These are phyloP conservation scores for Isabelozyma gotoi DNA, from an alignment of 805 yeast species.

Conservation along the genomic window DNA sequence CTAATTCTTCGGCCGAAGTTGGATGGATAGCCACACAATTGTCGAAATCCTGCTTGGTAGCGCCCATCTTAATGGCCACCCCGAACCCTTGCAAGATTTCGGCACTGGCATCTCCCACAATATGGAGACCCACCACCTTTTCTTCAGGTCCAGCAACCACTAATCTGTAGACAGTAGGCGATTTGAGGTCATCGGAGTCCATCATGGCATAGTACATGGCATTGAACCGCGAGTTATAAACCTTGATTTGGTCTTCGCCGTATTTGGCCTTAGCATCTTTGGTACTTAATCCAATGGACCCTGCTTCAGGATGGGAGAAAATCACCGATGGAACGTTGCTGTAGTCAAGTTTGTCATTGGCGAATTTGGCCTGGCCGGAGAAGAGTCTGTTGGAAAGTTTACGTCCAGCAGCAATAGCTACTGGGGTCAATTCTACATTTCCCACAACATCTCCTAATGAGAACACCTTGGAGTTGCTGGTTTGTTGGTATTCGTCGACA, in stretches of 20 bases:
- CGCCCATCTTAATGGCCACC: constrained; percentile 98
- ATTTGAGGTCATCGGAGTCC: constrained; percentile 58
- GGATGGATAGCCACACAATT: constrained; percentile 98
- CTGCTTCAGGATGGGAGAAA: constrained; percentile 98
- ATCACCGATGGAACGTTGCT: constrained; percentile 89
- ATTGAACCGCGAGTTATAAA: constrained; percentile 79
- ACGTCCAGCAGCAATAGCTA: constrained; percentile 98
- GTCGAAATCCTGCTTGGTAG: constrained; percentile 94
- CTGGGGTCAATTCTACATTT: constrained; percentile 92
- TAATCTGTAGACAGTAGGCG: constrained; percentile 85
- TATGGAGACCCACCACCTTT: constrained; percentile 92
- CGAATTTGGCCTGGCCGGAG: constrained; percentile 68
- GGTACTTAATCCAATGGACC: constrained; percentile 86
- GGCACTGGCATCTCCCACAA: constrained; percentile 86
- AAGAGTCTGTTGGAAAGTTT: constrained; percentile 87
- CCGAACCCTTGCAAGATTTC: constrained; percentile 98
- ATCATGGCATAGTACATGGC: constrained; percentile 93
- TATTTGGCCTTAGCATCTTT: constrained; percentile 72
- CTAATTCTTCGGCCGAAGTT: constrained; percentile 96
- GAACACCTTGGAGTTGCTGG: constrained; percentile 67
- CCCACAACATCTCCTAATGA: constrained; percentile 96
- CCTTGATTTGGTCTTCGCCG: constrained; percentile 77
- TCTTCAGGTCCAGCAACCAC: constrained; percentile 78
- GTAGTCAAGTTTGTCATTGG: constrained; percentile 80
- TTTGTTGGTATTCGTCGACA: constrained; percentile 87